Evolutionary conservation across 441 rosid species (phyloP), one percentile per base, ranked within the genome.

Genomic region (Populus tomentosa): DNA sequence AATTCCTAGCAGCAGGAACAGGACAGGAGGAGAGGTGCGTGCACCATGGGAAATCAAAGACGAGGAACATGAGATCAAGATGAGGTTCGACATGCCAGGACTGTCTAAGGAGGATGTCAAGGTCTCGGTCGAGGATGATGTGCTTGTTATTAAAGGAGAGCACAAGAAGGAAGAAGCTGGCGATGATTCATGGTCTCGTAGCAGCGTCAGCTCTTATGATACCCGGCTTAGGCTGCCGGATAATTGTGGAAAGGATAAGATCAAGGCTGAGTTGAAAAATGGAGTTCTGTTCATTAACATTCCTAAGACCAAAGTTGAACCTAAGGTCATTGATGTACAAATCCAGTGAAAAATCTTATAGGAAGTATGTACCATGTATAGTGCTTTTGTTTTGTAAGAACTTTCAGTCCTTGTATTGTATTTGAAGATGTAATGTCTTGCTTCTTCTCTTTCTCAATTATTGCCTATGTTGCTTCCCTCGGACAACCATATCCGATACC

Each of bases 31-130:
- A 30, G 92, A 79, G 13, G 77, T 86, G 4, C 88, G 98, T 2
- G 79, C 87, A 0, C 97, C 97, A 0, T 94, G 98, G 97, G 98
- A 94, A 75, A 86, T 90, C 33, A 89, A 88, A 26, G 97, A 94
- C 0, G 97, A 87, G 2, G 98, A 93, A 56, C 61, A 85, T 2
- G 98, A 91, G 84, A 84, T 91, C 79, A 90, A 82, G 83, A 85
- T 93, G 94, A 87, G 97, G 76, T 91, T 93, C 9, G 97, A 94
- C 89, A 80, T 94, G 97, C 98, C 98, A 0, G 98, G 97, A 18
- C 86, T 93, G 2, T 80, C 87, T 3, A 93, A 86, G 88, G 97
- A 94, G 42, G 97, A 94, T 1, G 93, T 94, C 5, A 88, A 85
- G 83, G 89, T 94, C 4, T 88, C 86, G 0, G 82, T 93, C 0